A percentile compares a stretch with the other conserved stretches of the same genome.
Conservation (phyloP, 192 early-diverging fungal species). For the Podila epicladia region DNA sequence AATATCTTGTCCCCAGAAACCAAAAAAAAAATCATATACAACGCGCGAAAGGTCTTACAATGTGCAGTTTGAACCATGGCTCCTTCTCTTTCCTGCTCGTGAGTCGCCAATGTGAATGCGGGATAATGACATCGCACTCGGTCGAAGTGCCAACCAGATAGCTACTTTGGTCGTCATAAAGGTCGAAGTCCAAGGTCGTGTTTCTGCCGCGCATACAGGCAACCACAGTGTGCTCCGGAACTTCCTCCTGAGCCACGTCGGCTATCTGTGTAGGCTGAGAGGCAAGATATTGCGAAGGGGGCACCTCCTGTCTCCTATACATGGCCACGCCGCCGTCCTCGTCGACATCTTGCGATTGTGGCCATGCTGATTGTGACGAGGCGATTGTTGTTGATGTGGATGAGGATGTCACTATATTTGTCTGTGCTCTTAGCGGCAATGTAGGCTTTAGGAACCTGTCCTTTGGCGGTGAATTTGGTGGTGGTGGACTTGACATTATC, state of each 20-base stretch:
- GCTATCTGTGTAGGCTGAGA: conserved; percentile 10
- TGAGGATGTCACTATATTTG: neutral
- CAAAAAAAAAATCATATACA: conserved; percentile 3
- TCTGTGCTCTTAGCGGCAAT: neutral
- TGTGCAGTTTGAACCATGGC: conserved; percentile 11
- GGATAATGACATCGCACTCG: conserved; percentile 19
- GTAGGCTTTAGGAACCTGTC: conserved; percentile 11
- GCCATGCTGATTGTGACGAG: neutral
- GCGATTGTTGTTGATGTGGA: neutral
- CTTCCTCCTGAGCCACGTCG: neutral
- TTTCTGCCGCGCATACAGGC: conserved; percentile 5
- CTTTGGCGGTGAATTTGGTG: neutral
- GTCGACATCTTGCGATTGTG: neutral
- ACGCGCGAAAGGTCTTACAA: neutral
- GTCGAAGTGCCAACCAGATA: conserved; percentile 13
- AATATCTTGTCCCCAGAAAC: neutral
- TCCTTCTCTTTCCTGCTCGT: neutral
- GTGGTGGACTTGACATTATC: conserved; percentile 3
- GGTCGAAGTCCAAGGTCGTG: neutral
- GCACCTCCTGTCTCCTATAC: conserved; percentile 9
- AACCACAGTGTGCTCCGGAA: neutral
- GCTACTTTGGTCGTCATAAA: neutral
- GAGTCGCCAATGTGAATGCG: conserved; percentile 13
- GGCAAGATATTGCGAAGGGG: conserved; percentile 10
- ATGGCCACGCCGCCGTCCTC: neutral